Evolutionary conservation across 139 green algal genomes (phyloP).

Genomic region (Zygnema cylindricum): DNA sequence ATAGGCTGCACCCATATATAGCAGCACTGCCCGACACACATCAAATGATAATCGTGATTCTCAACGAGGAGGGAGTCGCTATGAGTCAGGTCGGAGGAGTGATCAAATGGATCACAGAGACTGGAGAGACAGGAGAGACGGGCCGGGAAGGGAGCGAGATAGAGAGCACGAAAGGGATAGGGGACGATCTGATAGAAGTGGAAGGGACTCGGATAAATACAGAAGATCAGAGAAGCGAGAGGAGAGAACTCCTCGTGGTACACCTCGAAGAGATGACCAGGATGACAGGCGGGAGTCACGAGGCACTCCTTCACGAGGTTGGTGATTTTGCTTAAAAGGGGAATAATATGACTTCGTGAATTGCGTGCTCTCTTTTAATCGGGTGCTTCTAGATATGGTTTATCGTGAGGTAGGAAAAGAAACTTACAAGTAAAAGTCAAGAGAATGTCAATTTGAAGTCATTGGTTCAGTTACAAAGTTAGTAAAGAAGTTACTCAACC

Average conservation of each 20-base stretch:
- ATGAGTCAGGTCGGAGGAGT: not conserved
- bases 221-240: conserved; percentile 2
- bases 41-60: too few relatives aligned
- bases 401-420: too few relatives aligned
- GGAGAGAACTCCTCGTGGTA: conserved; percentile 13
- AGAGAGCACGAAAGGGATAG: conserved; percentile 37
- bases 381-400: too few relatives aligned
- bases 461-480: too few relatives aligned
- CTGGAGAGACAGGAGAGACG: not conserved
- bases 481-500: too few relatives aligned
- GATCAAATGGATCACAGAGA: not conserved
- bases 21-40: not conserved
- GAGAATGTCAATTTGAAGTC: too few relatives aligned
- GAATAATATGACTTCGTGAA: too few relatives aligned
- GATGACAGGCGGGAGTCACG: not conserved
- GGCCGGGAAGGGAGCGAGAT: not conserved
- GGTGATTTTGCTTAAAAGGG: too few relatives aligned
- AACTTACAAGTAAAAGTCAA: too few relatives aligned
- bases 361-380: too few relatives aligned
- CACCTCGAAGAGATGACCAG: not conserved
- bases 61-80: not conserved
- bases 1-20: conserved; percentile 16
- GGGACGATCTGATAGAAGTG: conserved; percentile 11
- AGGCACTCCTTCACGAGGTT: not conserved
- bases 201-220: not conserved